These are phyloP conservation scores for Ophiosphaerella korrae DNA, from an alignment of 2,329 filamentous ascomycete species.

Conservation along the genomic window DNA sequence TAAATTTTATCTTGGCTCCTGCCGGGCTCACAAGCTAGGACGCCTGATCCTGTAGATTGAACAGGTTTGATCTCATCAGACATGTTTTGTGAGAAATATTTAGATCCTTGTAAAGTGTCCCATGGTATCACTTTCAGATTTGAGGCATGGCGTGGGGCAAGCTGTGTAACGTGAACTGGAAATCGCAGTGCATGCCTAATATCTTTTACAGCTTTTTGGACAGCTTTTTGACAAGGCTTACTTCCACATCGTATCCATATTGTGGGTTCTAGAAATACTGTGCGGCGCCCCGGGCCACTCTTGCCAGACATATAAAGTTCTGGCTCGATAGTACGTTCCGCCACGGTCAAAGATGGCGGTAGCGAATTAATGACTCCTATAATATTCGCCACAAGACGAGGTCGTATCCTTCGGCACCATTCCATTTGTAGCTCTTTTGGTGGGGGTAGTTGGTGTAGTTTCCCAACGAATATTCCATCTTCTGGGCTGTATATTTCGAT, in stretches of 20 bases:
- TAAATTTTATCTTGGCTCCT: not conserved
- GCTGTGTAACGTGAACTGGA: slow-evolving; percentile 4
- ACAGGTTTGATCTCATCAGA: not conserved
- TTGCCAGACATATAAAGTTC: slow-evolving; percentile 12
- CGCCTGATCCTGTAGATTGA: not conserved
- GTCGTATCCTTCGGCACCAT: not conserved
- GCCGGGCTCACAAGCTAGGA: not conserved
- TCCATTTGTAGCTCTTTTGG: not conserved
- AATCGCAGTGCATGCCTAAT: slow-evolving; percentile 2
- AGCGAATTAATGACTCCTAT: not conserved
- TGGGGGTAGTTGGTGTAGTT: slow-evolving; percentile 4
- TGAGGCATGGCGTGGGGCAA: slow-evolving; percentile 5
- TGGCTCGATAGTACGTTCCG: slow-evolving; percentile 4
- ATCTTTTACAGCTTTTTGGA: slow-evolving; percentile 3
- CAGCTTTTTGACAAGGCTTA: not conserved
- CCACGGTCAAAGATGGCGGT: not conserved
- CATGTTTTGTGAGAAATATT: not conserved
- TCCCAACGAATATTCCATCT: slow-evolving; percentile 4
- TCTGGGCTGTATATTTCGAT: slow-evolving; percentile 1
- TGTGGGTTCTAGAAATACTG: slow-evolving; percentile 4
- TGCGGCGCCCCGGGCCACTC: too few species aligned
- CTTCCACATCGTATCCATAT: slow-evolving; percentile 15
- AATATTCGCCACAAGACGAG: not conserved
- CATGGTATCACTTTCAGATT: not conserved
- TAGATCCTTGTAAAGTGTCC: not conserved